Evolutionary conservation across 2,329 filamentous ascomycete genomes (phyloP), one percentile per base, ranked within the genome.

Genomic region (Diaporthe amygdali): DNA sequence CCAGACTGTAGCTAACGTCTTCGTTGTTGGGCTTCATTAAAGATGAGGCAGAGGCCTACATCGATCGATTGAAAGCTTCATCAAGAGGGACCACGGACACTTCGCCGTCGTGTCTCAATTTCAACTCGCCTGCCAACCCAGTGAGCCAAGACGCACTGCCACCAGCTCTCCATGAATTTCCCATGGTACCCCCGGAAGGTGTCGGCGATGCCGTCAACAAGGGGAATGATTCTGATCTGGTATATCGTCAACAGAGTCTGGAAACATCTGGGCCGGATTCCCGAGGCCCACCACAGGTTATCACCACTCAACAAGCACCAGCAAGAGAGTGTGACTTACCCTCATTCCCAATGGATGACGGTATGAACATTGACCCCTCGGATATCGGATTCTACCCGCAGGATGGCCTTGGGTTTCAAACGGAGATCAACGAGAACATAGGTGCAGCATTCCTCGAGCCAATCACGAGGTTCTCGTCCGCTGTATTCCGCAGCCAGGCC

Each of bases 1-100:
- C 5, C 10, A 4, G 1, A 2, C 0, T 1, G 2, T 6, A n/a
- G 27, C 4, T 15, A 9, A 8, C 10, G 1, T 15, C 8, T 17
- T 6, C 46, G 39, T 15, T 32, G 5, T 3, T 32, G 17, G 10
- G 12, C 17, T 12, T 14, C 5, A 17, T 14, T 9, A 17, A 46
- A 63, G 56, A 22, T 47, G 56, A 46, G 20, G 39, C 56, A 22
- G 39, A 63, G 20, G 56, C 56, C 2, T 15, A 15, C 6, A 46
- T 63, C 8, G 14, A 1, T 8, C 25, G 20, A 5, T 17, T 63
- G 2, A 63, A 30, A 22, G 6, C 39, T 4, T 63, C 39, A 7
- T 46, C 56, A 17, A 1, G 9, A 5, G 20, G 20, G 10, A 34
- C 25, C 3, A 22, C 27, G 2, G 5, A 15, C 5, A 32, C 17